Conservation (phyloP, 495 filamentous ascomycete genomes). For the Lophiotrema nucula region DNA sequence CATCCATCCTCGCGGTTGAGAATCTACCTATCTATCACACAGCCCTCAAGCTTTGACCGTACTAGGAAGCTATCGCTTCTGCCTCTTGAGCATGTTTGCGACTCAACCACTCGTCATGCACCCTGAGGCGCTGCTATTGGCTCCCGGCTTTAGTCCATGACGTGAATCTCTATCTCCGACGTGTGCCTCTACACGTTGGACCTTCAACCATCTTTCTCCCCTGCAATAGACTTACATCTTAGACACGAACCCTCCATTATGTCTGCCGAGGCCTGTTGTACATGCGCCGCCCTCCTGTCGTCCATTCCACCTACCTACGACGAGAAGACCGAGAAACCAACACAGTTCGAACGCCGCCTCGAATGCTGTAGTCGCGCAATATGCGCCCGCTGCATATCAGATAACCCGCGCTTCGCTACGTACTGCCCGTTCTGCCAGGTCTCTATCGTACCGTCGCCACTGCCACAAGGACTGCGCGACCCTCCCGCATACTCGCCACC, state of each 20-base stretch:
- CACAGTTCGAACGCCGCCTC: slow-evolving; percentile 50
- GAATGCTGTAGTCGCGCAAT: slow-evolving; percentile 67
- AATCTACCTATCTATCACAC: too few species aligned
- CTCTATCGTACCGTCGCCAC: slow-evolving; percentile 49
- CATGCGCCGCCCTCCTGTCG: slow-evolving; percentile 60
- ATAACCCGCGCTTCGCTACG: slow-evolving; percentile 64
- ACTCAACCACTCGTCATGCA: too few species aligned
- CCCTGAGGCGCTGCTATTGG: neutral
- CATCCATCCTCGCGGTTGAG: too few species aligned
- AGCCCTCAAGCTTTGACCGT: too few species aligned
- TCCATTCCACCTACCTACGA: slow-evolving; percentile 44
- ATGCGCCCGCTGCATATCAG: slow-evolving; percentile 65
- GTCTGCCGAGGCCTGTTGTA: slow-evolving; percentile 58
- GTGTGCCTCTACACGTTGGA: neutral
- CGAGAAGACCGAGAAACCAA: slow-evolving; percentile 56
- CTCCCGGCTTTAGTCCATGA: neutral
- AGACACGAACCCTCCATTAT: slow-evolving; percentile 16
- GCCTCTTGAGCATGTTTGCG: too few species aligned
- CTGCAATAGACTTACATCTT: neutral
- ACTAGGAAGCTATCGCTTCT: too few species aligned
- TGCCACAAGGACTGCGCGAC: slow-evolving; percentile 56
- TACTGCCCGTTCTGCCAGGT: slow-evolving; percentile 69
- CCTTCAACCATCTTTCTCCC: neutral
- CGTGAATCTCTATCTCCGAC: neutral
- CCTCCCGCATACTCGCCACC: slow-evolving; percentile 58